Evolutionary conservation across 129 eudicot species (phyloP), one percentile per base, ranked within the genome.

Genomic region (Tanacetum coccineum): DNA sequence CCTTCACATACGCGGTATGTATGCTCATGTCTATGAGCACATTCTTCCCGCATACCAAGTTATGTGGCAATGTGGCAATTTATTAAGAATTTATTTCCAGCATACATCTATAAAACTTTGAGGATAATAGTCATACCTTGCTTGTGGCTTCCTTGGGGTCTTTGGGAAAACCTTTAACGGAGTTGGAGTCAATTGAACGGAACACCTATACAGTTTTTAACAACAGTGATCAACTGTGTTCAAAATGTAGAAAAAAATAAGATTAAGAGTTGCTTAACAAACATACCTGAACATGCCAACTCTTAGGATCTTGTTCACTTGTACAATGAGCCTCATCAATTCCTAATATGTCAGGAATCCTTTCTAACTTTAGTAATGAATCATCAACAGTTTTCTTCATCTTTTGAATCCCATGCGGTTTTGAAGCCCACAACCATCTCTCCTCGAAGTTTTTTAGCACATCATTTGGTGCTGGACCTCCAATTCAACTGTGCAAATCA

Each of bases 1-100:
- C 96, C 73, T 88, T 87, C 73, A 88, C 94, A 68, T 92, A 92
- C 46, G 98, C 96, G 0, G 96, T 62, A 70, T 92, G 98, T 88
- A 92, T 88, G 55, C 98, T 92, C 96, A 88, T 92, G 85, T 92
- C 98, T 63, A 92, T 92, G 44, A 92, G 80, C 50, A 88, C 89
- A 59, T 92, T 92, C 83, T 88, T 92, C 72, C 98, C 98, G 26
- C 98, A 92, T 44, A 92, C 83, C 76, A 92, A 76, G 61, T 92
- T 92, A 95, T 92, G 95, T 72, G 21, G 44, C 59, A 22, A 46
- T 26, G 25, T 6, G 59, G 14, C 54, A 70, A n/a, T n/a, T n/a
- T n/a, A n/a, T n/a, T n/a, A n/a, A n/a, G n/a, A n/a, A n/a, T n/a
- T n/a, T n/a, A n/a, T n/a, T n/a, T n/a, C n/a, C n/a, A n/a, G n/a